Evolutionary conservation across 2,329 filamentous ascomycete species (phyloP).

Genomic region (Diaporthe ampelina): DNA sequence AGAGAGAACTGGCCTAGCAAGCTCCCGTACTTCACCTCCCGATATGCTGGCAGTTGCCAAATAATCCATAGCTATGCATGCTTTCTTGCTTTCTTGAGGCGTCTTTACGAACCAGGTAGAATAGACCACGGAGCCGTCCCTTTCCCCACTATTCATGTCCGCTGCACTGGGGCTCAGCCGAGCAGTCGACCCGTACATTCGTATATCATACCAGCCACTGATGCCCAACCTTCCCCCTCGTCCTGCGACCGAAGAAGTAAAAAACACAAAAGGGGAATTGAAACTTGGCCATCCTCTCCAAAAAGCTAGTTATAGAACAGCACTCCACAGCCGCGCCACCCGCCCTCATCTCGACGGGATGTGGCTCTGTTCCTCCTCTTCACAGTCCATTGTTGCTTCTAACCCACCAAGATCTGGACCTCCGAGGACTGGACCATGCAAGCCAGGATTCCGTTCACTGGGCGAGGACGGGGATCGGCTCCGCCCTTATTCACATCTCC

Average conservation of each 20-base stretch:
- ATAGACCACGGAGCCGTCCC: conserved; percentile 4
- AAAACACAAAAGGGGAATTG: conserved; percentile 36
- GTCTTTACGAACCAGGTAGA: conserved; percentile 25
- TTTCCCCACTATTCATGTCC: conserved; percentile 21
- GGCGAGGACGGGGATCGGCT: background rate
- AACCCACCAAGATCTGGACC: background rate
- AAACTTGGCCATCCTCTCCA: conserved; percentile 29
- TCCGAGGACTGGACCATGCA: background rate
- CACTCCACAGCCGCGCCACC: conserved; percentile 3
- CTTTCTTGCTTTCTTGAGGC: conserved; percentile 36
- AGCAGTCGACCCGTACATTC: conserved; percentile 30
- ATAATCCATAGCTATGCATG: conserved; percentile 40
- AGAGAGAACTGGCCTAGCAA: background rate
- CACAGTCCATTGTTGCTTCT: background rate
- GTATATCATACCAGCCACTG: conserved; percentile 39
- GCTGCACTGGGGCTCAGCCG: conserved; percentile 7
- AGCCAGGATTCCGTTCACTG: background rate
- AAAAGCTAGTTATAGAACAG: conserved; percentile 32
- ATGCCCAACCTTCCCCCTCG: conserved; percentile 32
- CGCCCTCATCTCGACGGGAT: background rate
- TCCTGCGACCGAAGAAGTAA: conserved; percentile 17
- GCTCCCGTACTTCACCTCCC: background rate
- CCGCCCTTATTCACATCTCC: background rate
- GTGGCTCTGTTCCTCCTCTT: conserved; percentile 2
- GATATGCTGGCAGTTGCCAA: background rate